Evolutionary conservation across 2,329 filamentous ascomycete genomes (phyloP).

Genomic region (Verticillium zaregamsianum): DNA sequence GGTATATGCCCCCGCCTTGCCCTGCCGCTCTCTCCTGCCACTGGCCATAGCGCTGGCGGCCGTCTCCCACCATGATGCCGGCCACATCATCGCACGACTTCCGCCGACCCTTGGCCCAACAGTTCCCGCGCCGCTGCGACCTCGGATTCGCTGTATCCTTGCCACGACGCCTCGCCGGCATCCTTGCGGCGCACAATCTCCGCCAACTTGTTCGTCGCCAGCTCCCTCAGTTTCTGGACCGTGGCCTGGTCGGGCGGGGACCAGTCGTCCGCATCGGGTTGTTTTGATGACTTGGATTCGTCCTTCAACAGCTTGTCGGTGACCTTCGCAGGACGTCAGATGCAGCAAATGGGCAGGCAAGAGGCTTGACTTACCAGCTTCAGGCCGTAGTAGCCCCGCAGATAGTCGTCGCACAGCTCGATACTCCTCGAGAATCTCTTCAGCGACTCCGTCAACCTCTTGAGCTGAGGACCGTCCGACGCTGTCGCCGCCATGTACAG

Average conservation of each 20-base stretch:
- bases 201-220: constrained; percentile 68
- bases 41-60: not conserved
- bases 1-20: not conserved
- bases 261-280: constrained; percentile 44
- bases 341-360: not conserved
- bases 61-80: not conserved
- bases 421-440: constrained; percentile 86
- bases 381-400: constrained; percentile 89
- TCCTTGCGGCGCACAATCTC: constrained; percentile 68
- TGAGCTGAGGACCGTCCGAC: constrained; percentile 36
- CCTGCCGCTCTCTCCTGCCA: not conserved
- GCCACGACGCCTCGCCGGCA: constrained; percentile 61
- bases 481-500: constrained; percentile 64
- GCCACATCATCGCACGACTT: constrained; percentile 34
- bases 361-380: constrained; percentile 57
- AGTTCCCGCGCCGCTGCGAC: constrained; percentile 67
- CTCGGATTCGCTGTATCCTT: constrained; percentile 69
- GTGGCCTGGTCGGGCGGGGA: constrained; percentile 52
- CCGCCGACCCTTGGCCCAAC: constrained; percentile 48
- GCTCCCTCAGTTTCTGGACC: constrained; percentile 64
- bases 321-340: constrained; percentile 32
- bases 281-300: constrained; percentile 37
- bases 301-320: constrained; percentile 46
- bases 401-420: constrained; percentile 88
- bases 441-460: constrained; percentile 66